Percentiles rank a stretch among this genome's conserved stretches.
Evolutionary conservation across 768 basidiomycete genomes (phyloP).

Genomic region (Leccinum variicolor): DNA sequence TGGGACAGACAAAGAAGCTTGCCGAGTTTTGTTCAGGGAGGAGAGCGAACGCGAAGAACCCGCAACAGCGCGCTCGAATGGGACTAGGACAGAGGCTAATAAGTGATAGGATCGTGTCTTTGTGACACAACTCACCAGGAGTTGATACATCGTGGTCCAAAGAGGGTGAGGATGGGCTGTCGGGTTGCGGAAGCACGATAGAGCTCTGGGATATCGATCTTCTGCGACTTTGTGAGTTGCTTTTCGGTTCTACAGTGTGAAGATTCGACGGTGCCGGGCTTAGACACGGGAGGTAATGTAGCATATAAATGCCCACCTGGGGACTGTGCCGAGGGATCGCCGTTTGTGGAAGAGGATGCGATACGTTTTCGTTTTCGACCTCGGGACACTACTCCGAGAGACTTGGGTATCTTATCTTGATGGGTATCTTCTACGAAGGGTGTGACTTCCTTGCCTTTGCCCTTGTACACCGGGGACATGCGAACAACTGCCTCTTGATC

Average conservation of each 20-base stretch:
- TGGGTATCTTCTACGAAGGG: neutral
- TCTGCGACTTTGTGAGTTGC: constrained; percentile 3
- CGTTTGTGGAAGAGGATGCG: constrained; percentile 13
- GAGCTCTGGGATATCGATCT: constrained; percentile 7
- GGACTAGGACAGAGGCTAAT: constrained; percentile 9
- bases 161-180: neutral
- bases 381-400: constrained; percentile 7
- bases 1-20: neutral
- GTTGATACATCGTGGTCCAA: constrained; percentile 4
- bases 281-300: constrained; percentile 2
- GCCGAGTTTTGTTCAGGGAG: constrained; percentile 10
- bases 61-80: neutral
- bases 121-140: constrained; percentile 10
- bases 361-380: constrained; percentile 25
- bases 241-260: constrained; percentile 5
- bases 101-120: neutral
- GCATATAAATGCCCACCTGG: constrained; percentile 20
- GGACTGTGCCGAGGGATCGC: constrained; percentile 5
- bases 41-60: constrained; percentile 10
- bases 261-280: constrained; percentile 6
- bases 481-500: constrained; percentile 1
- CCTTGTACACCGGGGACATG: constrained; percentile 6
- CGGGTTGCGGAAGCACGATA: neutral
- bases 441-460: constrained; percentile 17
- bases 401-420: constrained; percentile 12